Evolutionary conservation across 371 early-diverging fungal species (phyloP).

Genomic region (Smittium mucronatum): DNA sequence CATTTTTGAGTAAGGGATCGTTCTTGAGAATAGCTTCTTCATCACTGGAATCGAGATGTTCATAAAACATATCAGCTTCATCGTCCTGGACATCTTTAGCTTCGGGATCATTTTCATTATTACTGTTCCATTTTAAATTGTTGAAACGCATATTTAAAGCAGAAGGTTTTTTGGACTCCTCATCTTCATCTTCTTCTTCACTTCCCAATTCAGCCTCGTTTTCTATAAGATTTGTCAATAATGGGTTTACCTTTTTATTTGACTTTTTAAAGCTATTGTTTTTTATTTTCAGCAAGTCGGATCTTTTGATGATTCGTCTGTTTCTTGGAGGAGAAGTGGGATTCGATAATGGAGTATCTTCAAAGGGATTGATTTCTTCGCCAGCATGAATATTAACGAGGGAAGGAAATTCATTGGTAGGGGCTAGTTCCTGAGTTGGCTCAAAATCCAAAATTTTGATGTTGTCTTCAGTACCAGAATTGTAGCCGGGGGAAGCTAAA

Average conservation of each 20-base stretch:
- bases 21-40: constrained; percentile 23
- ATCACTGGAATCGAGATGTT: constrained; percentile 18
- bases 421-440: background rate
- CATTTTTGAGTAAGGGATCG: constrained; percentile 28
- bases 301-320: background rate
- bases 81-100: constrained; percentile 13
- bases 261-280: background rate
- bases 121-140: constrained; percentile 22
- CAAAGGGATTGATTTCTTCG: background rate
- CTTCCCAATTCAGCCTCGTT: constrained; percentile 31
- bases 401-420: background rate
- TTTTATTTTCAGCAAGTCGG: background rate
- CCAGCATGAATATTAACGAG: background rate
- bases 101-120: background rate
- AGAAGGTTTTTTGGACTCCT: background rate
- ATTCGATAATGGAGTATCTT: background rate
- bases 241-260: constrained; percentile 4
- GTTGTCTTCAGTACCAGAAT: background rate
- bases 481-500: background rate
- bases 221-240: constrained; percentile 24
- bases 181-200: constrained; percentile 19
- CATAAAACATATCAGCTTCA: constrained; percentile 19
- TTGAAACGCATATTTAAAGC: constrained; percentile 12
- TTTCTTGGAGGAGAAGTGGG: background rate
- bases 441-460: background rate